Conservation (phyloP, 2,329 filamentous ascomycete species). For the Huntiella decipiens region DNA sequence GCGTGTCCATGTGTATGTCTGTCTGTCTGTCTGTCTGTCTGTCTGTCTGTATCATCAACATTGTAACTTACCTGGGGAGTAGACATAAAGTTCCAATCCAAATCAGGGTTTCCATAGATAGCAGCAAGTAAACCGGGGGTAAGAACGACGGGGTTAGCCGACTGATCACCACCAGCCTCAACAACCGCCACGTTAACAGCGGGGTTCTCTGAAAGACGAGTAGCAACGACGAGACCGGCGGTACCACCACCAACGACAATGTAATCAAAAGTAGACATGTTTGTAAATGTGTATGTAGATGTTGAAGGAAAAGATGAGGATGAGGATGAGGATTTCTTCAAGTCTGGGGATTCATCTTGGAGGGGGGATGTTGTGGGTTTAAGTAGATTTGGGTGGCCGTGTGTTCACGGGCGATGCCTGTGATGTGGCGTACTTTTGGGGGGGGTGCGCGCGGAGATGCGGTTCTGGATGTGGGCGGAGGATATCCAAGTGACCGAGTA, state of each 20-base stretch:
- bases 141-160: constrained; percentile 10
- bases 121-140: constrained; percentile 8
- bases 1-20: not conserved
- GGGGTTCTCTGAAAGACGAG: constrained; percentile 16
- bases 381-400: not conserved
- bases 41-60: no score
- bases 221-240: constrained; percentile 18
- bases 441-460: no score
- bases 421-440: no score
- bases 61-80: constrained; percentile 7
- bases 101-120: constrained; percentile 10
- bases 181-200: constrained; percentile 10
- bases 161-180: constrained; percentile 10
- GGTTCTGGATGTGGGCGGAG: no score
- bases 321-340: not conserved
- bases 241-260: constrained; percentile 19
- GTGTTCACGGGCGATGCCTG: not conserved
- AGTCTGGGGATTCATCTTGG: not conserved
- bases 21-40: no score
- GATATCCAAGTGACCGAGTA: no score
- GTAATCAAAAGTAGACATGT: constrained; percentile 14
- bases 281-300: not conserved
- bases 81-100: constrained; percentile 11
- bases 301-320: not conserved
- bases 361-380: not conserved